phyloP scores from a whole-genome alignment of 1,139 yeast species.

The Saccharomycopsis phalli region DNA sequence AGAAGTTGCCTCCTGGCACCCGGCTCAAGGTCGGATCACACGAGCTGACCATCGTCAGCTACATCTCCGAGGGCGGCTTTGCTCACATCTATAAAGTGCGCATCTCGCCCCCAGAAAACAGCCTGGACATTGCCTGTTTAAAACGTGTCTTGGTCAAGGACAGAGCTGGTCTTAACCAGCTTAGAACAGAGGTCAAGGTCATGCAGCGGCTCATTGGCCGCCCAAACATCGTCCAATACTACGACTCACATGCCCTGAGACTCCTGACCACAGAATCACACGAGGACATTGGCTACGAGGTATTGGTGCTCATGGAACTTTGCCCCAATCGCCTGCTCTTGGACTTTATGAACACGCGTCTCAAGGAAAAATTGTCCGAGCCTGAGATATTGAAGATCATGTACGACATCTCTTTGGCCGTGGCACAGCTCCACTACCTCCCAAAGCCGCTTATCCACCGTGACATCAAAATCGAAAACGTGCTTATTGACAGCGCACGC shows the following conservation, averaged over 20 bases:
- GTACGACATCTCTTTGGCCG: constrained; percentile 58
- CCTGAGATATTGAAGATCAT: constrained; percentile 56
- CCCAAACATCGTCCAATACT: constrained; percentile 54
- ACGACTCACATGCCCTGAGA: constrained; percentile 71
- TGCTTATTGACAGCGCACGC: constrained; percentile 47
- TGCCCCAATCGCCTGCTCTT: constrained; percentile 65
- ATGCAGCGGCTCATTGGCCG: constrained; percentile 54
- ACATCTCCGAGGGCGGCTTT: constrained; percentile 47
- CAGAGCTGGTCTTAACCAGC: constrained; percentile 52
- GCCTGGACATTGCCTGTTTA: constrained; percentile 46
- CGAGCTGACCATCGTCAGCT: constrained; percentile 38
- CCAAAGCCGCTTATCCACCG: constrained; percentile 54
- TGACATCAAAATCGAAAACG: constrained; percentile 75
- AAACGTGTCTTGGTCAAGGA: constrained; percentile 70
- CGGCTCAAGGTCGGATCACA: constrained; percentile 48
- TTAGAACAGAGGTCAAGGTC: constrained; percentile 72
- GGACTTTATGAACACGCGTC: constrained; percentile 65
- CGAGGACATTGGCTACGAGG: constrained; percentile 42
- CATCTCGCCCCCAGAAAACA: constrained; percentile 14
- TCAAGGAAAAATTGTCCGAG: constrained; percentile 55
- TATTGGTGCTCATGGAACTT: constrained; percentile 66
- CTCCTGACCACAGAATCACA: constrained; percentile 33
- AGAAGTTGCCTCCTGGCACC: constrained; percentile 43
- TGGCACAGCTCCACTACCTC: constrained; percentile 63
- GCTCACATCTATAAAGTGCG: constrained; percentile 29